Conservation (phyloP, 306 rosid genomes). For the Sindora glabra region DNA sequence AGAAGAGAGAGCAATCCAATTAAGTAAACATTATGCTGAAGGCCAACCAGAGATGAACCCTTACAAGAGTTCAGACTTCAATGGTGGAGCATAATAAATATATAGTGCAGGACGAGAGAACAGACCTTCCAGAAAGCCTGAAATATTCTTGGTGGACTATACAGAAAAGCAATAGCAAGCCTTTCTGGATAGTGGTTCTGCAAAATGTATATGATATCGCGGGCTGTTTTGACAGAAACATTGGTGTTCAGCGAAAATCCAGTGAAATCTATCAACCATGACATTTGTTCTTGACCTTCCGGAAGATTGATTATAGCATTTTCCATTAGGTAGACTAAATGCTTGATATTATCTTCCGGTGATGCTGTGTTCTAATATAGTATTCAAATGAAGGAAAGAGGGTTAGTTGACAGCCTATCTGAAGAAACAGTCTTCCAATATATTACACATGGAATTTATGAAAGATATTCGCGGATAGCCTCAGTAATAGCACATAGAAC, state of each 20-base stretch:
- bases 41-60: background rate
- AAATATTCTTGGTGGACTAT: conserved; percentile 83
- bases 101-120: conserved; percentile 2
- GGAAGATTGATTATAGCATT: conserved; percentile 76
- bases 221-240: conserved; percentile 52
- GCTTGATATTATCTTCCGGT: conserved; percentile 48
- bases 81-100: background rate
- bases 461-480: no score
- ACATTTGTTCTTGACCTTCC: conserved; percentile 83
- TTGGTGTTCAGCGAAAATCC: conserved; percentile 59
- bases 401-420: no score
- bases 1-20: background rate
- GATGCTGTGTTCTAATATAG: conserved; percentile 58
- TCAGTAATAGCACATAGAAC: no score
- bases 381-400: background rate
- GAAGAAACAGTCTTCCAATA: no score
- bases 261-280: conserved; percentile 84
- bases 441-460: background rate
- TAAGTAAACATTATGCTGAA: background rate
- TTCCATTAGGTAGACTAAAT: conserved; percentile 74
- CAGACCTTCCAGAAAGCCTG: conserved; percentile 84
- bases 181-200: conserved; percentile 94
- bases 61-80: no score
- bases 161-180: conserved; percentile 64
- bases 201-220: conserved; percentile 64